Conservation (phyloP, 2,329 filamentous ascomycete species). For the Cladosporium velox region DNA sequence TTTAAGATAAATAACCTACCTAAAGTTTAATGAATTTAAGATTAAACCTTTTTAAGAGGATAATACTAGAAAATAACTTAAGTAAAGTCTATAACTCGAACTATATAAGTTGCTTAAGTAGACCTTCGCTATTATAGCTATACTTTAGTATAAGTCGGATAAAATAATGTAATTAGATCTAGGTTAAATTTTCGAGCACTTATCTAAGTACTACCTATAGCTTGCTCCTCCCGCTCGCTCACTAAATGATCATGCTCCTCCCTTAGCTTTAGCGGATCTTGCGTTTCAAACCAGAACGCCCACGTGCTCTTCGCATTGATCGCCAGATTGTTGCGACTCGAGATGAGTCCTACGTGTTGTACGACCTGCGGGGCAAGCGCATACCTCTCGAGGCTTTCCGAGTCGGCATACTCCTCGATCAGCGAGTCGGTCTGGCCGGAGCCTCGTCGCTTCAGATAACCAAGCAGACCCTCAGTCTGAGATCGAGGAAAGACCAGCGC, state of each 20-base stretch:
- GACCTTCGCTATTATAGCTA: no score
- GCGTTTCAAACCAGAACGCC: constrained; percentile 25
- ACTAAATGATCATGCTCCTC: constrained; percentile 20
- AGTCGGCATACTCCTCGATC: constrained; percentile 26
- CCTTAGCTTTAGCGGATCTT: constrained; percentile 1
- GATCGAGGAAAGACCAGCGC: constrained; percentile 36
- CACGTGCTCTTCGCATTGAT: constrained; percentile 25
- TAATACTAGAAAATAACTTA: no score
- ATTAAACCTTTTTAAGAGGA: no score
- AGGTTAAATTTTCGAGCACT: background rate
- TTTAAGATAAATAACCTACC: no score
- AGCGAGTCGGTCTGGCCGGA: constrained; percentile 28
- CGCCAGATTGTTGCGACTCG: constrained; percentile 20
- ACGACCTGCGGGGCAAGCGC: constrained; percentile 26
- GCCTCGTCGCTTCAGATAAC: constrained; percentile 23
- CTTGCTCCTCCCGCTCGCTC: background rate
- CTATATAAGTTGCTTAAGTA: no score
- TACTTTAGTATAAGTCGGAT: no score
- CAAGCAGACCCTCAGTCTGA: constrained; percentile 20
- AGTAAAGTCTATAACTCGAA: no score
- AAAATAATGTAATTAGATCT: no score
- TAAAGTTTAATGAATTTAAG: no score
- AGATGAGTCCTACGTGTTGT: constrained; percentile 28
- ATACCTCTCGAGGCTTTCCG: constrained; percentile 19
- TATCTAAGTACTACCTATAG: background rate